Percentiles rank a stretch among this genome's conserved stretches.
Evolutionary conservation across 805 yeast genomes (phyloP).

Genomic region (Suhomyces sp.): DNA sequence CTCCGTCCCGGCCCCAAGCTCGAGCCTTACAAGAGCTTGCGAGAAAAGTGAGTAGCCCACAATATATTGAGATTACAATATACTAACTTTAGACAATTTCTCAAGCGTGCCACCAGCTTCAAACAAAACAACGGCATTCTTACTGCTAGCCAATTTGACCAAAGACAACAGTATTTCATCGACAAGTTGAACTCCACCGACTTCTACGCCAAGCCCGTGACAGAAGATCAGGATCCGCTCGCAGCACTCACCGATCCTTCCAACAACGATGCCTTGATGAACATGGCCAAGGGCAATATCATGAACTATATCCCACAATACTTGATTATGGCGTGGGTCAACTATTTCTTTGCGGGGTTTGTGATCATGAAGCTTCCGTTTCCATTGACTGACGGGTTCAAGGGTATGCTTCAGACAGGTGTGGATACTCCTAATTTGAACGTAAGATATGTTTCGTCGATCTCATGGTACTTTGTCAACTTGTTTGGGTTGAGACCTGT

Average conservation of each 20-base stretch:
- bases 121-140: conserved; percentile 53
- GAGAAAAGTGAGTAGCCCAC: conserved; percentile 40
- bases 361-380: conserved; percentile 80
- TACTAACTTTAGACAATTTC: conserved; percentile 43
- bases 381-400: conserved; percentile 85
- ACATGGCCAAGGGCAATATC: conserved; percentile 76
- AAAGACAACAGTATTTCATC: conserved; percentile 49
- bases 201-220: conserved; percentile 49
- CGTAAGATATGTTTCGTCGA: conserved; percentile 87
- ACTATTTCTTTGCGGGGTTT: conserved; percentile 88
- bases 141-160: conserved; percentile 47
- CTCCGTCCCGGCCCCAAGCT: conserved; percentile 58
- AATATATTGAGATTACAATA: not conserved
- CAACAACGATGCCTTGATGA: conserved; percentile 68
- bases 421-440: conserved; percentile 81
- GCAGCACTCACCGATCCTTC: conserved; percentile 68
- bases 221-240: conserved; percentile 35
- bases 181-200: conserved; percentile 51
- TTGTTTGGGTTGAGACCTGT: conserved; percentile 81
- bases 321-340: conserved; percentile 93
- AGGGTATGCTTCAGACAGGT: conserved; percentile 88
- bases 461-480: conserved; percentile 94
- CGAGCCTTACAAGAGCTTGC: conserved; percentile 46
- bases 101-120: conserved; percentile 59
- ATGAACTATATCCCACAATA: conserved; percentile 90